A percentile compares a stretch with the other conserved stretches of the same genome.
Evolutionary conservation across 2,329 filamentous ascomycete genomes (phyloP).

Genomic region (Xylaria digitata): DNA sequence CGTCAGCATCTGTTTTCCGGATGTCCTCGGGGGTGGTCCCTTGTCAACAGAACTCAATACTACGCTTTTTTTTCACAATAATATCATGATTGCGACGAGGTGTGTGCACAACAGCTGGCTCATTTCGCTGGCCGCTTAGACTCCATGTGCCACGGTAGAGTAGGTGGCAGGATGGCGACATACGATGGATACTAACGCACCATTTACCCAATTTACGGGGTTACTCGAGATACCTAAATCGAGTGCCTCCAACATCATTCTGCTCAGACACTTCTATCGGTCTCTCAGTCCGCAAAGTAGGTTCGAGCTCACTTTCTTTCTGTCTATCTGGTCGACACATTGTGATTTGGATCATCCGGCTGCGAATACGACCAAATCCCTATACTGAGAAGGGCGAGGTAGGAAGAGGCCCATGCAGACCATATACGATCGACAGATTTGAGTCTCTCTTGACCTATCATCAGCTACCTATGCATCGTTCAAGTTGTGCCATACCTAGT

Average conservation of each 20-base stretch:
- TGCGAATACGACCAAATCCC: not conserved
- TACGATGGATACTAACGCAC: not conserved
- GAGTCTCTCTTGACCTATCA: no score
- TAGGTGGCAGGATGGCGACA: not conserved
- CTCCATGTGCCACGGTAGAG: not conserved
- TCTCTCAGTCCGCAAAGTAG: not conserved
- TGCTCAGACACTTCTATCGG: not conserved
- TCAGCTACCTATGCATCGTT: not conserved
- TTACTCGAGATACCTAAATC: not conserved
- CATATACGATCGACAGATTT: no score
- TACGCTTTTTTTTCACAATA: not conserved
- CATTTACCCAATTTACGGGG: not conserved
- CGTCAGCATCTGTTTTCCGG: not conserved
- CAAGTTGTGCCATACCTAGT: not conserved
- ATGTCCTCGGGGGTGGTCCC: not conserved
- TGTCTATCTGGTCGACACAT: not conserved
- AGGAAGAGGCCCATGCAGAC: no score
- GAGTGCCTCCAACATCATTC: not conserved
- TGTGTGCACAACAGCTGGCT: not conserved
- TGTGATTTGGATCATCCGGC: not conserved
- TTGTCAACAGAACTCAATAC: not conserved
- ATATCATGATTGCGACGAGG: constrained; percentile 1
- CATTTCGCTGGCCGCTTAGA: not conserved
- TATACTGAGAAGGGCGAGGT: not conserved
- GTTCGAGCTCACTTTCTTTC: not conserved